These are phyloP conservation scores for Candida tunisiensis DNA, from an alignment of 1,139 yeast species.

Conservation along the genomic window DNA sequence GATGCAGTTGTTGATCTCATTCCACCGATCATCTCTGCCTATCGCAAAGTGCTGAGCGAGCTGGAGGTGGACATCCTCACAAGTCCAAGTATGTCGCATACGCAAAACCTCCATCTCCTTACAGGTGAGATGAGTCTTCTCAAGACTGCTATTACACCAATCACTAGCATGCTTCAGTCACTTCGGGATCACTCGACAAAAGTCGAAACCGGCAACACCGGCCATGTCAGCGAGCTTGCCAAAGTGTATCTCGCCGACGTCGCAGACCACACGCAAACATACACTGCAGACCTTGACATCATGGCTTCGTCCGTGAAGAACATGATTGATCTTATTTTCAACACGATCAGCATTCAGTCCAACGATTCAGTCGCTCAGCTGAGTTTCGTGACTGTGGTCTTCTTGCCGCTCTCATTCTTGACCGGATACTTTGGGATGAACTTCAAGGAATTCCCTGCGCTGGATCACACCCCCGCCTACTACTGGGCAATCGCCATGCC, in stretches of 20 bases:
- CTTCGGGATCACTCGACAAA: constrained; percentile 22
- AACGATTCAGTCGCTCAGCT: constrained; percentile 33
- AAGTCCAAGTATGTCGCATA: constrained; percentile 31
- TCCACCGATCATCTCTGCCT: constrained; percentile 42
- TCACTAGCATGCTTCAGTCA: constrained; percentile 27
- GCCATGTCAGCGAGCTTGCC: constrained; percentile 21
- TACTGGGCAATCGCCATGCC: constrained; percentile 38
- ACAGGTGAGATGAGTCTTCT: constrained; percentile 31
- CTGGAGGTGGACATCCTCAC: constrained; percentile 32
- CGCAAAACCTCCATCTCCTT: constrained; percentile 33
- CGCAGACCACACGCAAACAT: constrained; percentile 32
- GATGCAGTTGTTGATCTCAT: constrained; percentile 41
- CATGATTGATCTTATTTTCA: constrained; percentile 32
- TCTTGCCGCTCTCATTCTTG: constrained; percentile 35
- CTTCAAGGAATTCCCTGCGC: constrained; percentile 29
- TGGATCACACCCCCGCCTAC: constrained; percentile 25
- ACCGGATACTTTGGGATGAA: constrained; percentile 47
- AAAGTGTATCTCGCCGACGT: constrained; percentile 33
- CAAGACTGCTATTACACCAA: constrained; percentile 27
- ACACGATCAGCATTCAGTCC: constrained; percentile 34
- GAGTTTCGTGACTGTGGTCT: constrained; percentile 34
- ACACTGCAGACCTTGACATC: constrained; percentile 31
- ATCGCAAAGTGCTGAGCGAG: constrained; percentile 29
- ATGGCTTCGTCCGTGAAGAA: constrained; percentile 34
- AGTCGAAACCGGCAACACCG: background rate